phyloP scores from a whole-genome alignment of 306 rosid species.

The Glycyrrhiza uralensis region DNA sequence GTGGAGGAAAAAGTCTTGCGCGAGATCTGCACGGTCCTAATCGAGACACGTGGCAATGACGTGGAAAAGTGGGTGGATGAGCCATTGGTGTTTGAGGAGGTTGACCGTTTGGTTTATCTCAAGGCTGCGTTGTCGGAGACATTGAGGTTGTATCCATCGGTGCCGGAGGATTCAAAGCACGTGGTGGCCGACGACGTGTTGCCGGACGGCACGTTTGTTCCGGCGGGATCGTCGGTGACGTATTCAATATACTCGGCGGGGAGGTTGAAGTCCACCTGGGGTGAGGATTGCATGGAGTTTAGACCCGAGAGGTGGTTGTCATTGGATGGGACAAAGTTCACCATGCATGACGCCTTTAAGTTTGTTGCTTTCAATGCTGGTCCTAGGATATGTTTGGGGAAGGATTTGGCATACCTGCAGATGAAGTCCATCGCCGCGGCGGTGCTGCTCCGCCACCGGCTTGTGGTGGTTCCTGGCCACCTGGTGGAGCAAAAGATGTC shows the following conservation, averaged over 20 bases:
- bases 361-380: constrained; percentile 95
- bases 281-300: constrained; percentile 81
- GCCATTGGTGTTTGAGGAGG: constrained; percentile 70
- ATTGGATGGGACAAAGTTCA: constrained; percentile 52
- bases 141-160: constrained; percentile 76
- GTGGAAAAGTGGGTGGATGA: constrained; percentile 50
- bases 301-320: constrained; percentile 85
- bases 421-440: constrained; percentile 89
- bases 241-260: constrained; percentile 82
- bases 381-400: constrained; percentile 89
- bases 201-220: constrained; percentile 84
- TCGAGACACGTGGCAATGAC: constrained; percentile 65
- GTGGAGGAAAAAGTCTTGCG: constrained; percentile 58
- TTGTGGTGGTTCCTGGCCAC: constrained; percentile 59
- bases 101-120: constrained; percentile 69
- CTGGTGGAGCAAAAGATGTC: constrained; percentile 92
- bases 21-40: constrained; percentile 57
- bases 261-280: constrained; percentile 74
- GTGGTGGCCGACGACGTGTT: constrained; percentile 62
- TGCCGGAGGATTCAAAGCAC: constrained; percentile 87
- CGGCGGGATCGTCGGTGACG: constrained; percentile 79
- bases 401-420: constrained; percentile 82
- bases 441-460: constrained; percentile 71
- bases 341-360: constrained; percentile 64
- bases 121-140: constrained; percentile 85